Percentiles rank a stretch among this genome's conserved stretches.
These are phyloP conservation scores for Mycosarcoma mackinlayi DNA, from an alignment of 1,284 basidiomycete species.

Conservation along the genomic window DNA sequence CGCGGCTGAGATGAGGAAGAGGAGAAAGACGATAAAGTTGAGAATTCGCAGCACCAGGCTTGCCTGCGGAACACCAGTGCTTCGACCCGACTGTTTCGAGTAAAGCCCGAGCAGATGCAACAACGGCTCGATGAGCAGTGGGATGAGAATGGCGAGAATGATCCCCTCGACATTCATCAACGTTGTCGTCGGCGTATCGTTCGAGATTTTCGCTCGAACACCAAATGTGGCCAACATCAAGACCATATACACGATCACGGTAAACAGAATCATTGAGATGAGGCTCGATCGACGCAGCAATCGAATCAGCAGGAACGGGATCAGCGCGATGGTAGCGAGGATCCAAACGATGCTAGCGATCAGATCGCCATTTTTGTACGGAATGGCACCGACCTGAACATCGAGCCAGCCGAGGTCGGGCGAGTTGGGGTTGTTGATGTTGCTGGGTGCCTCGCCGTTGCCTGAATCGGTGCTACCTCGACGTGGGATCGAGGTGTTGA, in stretches of 20 bases:
- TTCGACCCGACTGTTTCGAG: slow-evolving; percentile 29
- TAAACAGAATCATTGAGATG: slow-evolving; percentile 50
- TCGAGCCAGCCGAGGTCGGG: slow-evolving; percentile 56
- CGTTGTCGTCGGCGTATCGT: slow-evolving; percentile 31
- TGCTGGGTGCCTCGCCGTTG: slow-evolving; percentile 41
- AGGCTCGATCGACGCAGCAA: slow-evolving; percentile 45
- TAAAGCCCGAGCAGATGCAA: slow-evolving; percentile 46
- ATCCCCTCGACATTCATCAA: slow-evolving; percentile 51
- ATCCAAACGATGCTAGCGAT: slow-evolving; percentile 52
- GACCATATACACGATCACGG: slow-evolving; percentile 43
- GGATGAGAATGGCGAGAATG: slow-evolving; percentile 39
- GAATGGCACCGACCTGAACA: slow-evolving; percentile 44
- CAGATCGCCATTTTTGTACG: slow-evolving; percentile 56
- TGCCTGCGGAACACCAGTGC: slow-evolving; percentile 44
- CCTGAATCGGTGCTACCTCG: slow-evolving; percentile 24
- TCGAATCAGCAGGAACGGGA: slow-evolving; percentile 52
- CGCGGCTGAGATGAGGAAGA: slow-evolving; percentile 43
- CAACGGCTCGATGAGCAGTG: slow-evolving; percentile 48
- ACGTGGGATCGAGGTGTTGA: slow-evolving; percentile 29
- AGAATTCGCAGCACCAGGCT: slow-evolving; percentile 38
- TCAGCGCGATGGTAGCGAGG: slow-evolving; percentile 42
- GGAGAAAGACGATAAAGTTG: slow-evolving; percentile 52
- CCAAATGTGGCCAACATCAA: slow-evolving; percentile 47
- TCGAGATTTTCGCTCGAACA: slow-evolving; percentile 38
- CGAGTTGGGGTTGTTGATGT: slow-evolving; percentile 52